A percentile compares a stretch with the other conserved stretches of the same genome.
phyloP scores from a whole-genome alignment of 371 early-diverging fungal species.

The Mitosporidium daphniae region DNA sequence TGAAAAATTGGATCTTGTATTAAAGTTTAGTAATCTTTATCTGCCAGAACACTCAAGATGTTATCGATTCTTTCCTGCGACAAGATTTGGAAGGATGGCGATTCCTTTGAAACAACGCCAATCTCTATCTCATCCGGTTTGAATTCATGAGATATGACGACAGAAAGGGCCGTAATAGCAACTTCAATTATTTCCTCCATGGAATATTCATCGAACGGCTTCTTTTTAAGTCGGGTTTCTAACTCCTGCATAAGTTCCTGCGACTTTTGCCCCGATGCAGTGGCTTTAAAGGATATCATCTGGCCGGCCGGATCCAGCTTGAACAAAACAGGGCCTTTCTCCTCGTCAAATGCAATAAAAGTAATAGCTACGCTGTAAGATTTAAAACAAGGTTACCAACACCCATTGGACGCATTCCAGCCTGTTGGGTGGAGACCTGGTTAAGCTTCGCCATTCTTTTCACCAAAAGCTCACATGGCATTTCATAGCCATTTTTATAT shows the following conservation, averaged over 20 bases:
- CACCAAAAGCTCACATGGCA: slow-evolving; percentile 69
- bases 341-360: slow-evolving; percentile 65
- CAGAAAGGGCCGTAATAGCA: slow-evolving; percentile 61
- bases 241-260: slow-evolving; percentile 70
- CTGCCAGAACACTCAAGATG: slow-evolving; percentile 47
- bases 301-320: slow-evolving; percentile 91
- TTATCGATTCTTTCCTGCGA: slow-evolving; percentile 45
- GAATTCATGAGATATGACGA: slow-evolving; percentile 55
- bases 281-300: slow-evolving; percentile 73
- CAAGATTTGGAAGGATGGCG: slow-evolving; percentile 35
- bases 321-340: slow-evolving; percentile 37
- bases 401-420: slow-evolving; percentile 82
- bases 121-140: slow-evolving; percentile 71
- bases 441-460: slow-evolving; percentile 81
- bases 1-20: too few relatives aligned
- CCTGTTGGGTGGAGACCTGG: slow-evolving; percentile 91
- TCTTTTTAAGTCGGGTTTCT: slow-evolving; percentile 63
- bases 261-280: slow-evolving; percentile 79
- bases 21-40: too few relatives aligned
- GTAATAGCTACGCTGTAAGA: slow-evolving; percentile 33
- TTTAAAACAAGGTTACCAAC: slow-evolving; percentile 24
- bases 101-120: slow-evolving; percentile 32
- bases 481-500: slow-evolving; percentile 88
- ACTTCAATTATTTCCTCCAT: slow-evolving; percentile 11
- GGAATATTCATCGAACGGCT: slow-evolving; percentile 4